phyloP scores from a whole-genome alignment of 345 rosid genomes.

The Camelina hispida region DNA sequence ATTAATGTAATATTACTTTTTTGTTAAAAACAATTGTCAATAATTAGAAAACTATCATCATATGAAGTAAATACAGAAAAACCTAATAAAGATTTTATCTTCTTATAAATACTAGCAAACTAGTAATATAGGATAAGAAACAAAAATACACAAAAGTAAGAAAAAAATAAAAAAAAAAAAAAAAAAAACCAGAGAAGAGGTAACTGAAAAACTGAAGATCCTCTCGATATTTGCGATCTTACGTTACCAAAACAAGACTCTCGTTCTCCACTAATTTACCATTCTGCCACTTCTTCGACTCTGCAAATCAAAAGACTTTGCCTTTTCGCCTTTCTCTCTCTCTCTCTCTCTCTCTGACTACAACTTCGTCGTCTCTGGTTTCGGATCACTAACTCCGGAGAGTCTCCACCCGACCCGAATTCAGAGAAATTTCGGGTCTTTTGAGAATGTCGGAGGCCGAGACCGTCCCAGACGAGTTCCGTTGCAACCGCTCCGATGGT shows the following conservation, averaged over 20 bases:
- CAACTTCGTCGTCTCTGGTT: background rate
- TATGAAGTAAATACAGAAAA: no score
- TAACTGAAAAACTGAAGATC: conserved; percentile 39
- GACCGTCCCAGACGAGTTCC: conserved; percentile 73
- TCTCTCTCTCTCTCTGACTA: conserved; percentile 5
- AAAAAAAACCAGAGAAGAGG: background rate
- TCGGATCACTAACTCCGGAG: conserved; percentile 25
- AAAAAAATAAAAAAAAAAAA: background rate
- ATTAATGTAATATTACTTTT: no score
- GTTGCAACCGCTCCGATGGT: conserved; percentile 93
- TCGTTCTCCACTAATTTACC: conserved; percentile 27
- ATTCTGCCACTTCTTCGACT: conserved; percentile 28
- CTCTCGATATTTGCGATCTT: conserved; percentile 36
- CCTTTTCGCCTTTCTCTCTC: background rate
- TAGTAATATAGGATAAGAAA: background rate
- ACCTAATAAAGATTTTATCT: no score
- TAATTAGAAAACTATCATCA: no score
- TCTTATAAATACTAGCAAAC: background rate
- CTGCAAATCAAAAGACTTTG: conserved; percentile 22
- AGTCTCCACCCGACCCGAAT: conserved; percentile 1
- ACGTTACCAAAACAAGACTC: conserved; percentile 39
- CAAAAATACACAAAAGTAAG: no score
- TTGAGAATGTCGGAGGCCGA: conserved; percentile 54
- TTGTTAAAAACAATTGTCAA: no score
- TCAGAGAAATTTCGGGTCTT: conserved; percentile 25